phyloP scores from a whole-genome alignment of 2,329 filamentous ascomycete species.

The Penicillium sp. region DNA sequence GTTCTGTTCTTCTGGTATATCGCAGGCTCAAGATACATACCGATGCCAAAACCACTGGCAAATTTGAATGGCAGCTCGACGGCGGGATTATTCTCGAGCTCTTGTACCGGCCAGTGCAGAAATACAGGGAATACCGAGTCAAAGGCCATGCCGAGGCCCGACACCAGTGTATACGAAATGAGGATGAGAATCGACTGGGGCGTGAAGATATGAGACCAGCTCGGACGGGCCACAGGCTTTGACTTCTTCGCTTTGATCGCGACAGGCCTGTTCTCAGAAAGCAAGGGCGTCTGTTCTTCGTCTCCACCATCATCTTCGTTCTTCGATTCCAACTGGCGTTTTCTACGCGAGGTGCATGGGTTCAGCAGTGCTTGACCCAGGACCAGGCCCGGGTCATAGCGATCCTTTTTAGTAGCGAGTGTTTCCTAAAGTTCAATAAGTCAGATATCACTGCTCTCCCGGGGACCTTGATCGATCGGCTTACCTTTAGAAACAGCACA shows the following conservation, averaged over 20 bases:
- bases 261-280: slow-evolving; percentile 26
- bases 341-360: slow-evolving; percentile 37
- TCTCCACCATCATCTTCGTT: slow-evolving; percentile 26
- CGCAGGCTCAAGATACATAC: slow-evolving; percentile 36
- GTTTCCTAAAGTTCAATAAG: slow-evolving; percentile 79
- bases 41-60: slow-evolving; percentile 75
- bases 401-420: slow-evolving; percentile 69
- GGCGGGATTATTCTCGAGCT: slow-evolving; percentile 58
- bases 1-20: not conserved
- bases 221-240: slow-evolving; percentile 33
- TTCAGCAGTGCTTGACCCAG: slow-evolving; percentile 69
- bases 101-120: slow-evolving; percentile 71
- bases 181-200: slow-evolving; percentile 76
- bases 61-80: slow-evolving; percentile 78
- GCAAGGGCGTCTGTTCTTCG: slow-evolving; percentile 39
- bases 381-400: slow-evolving; percentile 74
- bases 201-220: slow-evolving; percentile 70
- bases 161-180: slow-evolving; percentile 76
- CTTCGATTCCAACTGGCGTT: slow-evolving; percentile 20
- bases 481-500: slow-evolving; percentile 74
- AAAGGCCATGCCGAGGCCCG: slow-evolving; percentile 80
- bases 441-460: no score
- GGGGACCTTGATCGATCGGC: no score
- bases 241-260: slow-evolving; percentile 15
- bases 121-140: slow-evolving; percentile 90